Base-by-base conservation (phyloP, 306 rosid species). In the Spatholobus suberectus region DNA sequence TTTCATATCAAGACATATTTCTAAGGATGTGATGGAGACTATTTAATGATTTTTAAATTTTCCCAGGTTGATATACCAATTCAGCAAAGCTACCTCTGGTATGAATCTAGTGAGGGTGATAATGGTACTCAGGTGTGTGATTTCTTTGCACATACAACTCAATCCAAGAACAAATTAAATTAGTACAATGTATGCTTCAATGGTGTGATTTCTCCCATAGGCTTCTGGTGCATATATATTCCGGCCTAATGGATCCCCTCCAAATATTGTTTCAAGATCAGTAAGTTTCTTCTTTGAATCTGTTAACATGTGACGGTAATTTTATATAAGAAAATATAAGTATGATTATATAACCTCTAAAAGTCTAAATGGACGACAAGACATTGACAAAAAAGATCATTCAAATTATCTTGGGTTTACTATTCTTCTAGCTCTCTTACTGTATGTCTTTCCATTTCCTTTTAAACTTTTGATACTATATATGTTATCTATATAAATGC, bases 211-310 rank as follows among this genome's bases (percentile, higher is more conserved):
- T 80, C 78, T 85, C 73, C 18, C 41, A 66, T 68, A 95, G 90
- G 83, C 86, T 70, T 95, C 98, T 18, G 97, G 95, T 69, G 98
- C 98, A 47, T 95, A 95, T 75, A 91, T 95, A 80, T 95, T 95
- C 79, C 89, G 96, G 87, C 98, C 98, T 67, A 76, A 52, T 44
- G 97, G 89, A 15, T 54, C 91, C 52, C 85, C 89, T 72, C 94
- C 95, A 41, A 86, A 29, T 73, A n/a, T 90, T 67, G 89, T 90
- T 85, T 92, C 98, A 70, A 91, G 93, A 95, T 84, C 92, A 20
- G 98, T 95, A 85, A 90, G 98, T 69, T 54, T 55, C 35, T 35
- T 67, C 75, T 54, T 52, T 52, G 24, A 70, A 52, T 18, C 4
- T 37, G 43, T 76, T 68, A 51, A 55, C 61, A 66, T 59, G 2